Conservation (phyloP, 176 grass and related monocot genomes). For the Thalia dealbata region DNA sequence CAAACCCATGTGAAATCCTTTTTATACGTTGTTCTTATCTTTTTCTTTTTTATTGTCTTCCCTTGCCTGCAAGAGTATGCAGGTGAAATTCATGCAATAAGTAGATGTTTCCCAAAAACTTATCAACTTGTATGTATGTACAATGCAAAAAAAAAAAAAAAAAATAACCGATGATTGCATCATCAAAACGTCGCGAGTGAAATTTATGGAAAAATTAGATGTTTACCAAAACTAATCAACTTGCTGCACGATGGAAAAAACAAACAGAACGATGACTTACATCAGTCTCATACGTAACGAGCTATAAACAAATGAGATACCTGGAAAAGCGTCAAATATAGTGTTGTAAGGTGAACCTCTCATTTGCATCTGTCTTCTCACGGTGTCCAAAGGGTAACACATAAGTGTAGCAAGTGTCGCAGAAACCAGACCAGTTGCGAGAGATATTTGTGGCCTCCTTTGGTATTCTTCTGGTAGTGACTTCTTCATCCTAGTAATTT, state of each 20-base stretch:
- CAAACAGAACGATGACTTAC: too few relatives aligned
- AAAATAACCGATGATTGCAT: too few relatives aligned
- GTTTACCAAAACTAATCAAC: too few relatives aligned
- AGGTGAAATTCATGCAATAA: background rate
- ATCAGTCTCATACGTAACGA: background rate
- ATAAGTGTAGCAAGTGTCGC: slow-evolving; percentile 86
- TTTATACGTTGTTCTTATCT: too few relatives aligned
- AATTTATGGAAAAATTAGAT: too few relatives aligned
- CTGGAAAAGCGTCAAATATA: slow-evolving; percentile 72
- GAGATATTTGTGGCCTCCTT: slow-evolving; percentile 68
- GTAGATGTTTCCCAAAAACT: background rate
- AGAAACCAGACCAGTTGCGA: slow-evolving; percentile 77
- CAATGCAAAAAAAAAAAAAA: background rate
- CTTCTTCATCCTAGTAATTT: slow-evolving; percentile 74
- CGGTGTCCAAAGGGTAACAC: slow-evolving; percentile 86
- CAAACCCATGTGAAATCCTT: too few relatives aligned
- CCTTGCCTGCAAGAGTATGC: too few relatives aligned
- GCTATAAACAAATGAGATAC: slow-evolving; percentile 21
- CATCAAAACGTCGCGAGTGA: too few relatives aligned
- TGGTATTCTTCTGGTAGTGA: slow-evolving; percentile 86
- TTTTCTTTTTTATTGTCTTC: too few relatives aligned
- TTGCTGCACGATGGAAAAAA: too few relatives aligned
- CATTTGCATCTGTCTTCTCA: slow-evolving; percentile 99
- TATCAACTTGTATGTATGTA: background rate
- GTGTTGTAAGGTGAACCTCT: slow-evolving; percentile 77